These are phyloP conservation scores for Lipomyces spencermartinsiae DNA, from an alignment of 805 yeast genomes.

Conservation along the genomic window DNA sequence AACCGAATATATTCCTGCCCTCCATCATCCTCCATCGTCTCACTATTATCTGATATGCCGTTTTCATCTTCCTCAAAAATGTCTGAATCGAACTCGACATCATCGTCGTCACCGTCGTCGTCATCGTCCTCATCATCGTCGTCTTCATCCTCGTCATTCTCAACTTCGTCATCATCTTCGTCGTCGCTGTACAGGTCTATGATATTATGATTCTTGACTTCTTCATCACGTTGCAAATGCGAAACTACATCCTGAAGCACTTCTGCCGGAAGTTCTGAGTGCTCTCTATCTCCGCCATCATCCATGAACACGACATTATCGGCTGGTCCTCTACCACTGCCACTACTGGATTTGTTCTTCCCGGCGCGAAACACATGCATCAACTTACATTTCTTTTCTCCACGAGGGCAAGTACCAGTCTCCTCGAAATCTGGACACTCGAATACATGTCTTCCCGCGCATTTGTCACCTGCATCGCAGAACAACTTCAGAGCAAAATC, in stretches of 20 bases:
- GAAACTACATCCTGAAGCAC: conserved; percentile 33
- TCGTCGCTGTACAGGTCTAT: conserved; percentile 9
- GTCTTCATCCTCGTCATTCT: conserved; percentile 33
- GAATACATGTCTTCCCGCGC: conserved; percentile 62
- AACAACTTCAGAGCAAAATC: conserved; percentile 72
- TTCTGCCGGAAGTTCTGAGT: conserved; percentile 24
- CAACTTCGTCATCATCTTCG: conserved; percentile 36
- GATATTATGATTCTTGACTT: conserved; percentile 8
- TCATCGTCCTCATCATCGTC: conserved; percentile 36
- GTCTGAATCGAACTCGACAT: conserved; percentile 45
- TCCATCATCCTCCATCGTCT: background rate
- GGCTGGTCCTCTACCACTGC: conserved; percentile 22
- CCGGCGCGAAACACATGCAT: conserved; percentile 52
- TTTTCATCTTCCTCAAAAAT: conserved; percentile 26
- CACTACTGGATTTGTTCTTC: conserved; percentile 40
- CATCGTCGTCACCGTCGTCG: conserved; percentile 32
- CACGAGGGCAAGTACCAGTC: conserved; percentile 63
- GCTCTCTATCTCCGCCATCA: conserved; percentile 37
- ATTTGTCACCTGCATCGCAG: conserved; percentile 65
- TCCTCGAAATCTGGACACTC: conserved; percentile 77
- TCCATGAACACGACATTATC: conserved; percentile 32
- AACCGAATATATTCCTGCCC: background rate
- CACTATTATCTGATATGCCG: background rate
- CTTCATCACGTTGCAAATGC: conserved; percentile 31
- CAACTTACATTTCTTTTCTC: conserved; percentile 56